phyloP scores from a whole-genome alignment of 768 basidiomycete genomes.

The Lactarius vividus region DNA sequence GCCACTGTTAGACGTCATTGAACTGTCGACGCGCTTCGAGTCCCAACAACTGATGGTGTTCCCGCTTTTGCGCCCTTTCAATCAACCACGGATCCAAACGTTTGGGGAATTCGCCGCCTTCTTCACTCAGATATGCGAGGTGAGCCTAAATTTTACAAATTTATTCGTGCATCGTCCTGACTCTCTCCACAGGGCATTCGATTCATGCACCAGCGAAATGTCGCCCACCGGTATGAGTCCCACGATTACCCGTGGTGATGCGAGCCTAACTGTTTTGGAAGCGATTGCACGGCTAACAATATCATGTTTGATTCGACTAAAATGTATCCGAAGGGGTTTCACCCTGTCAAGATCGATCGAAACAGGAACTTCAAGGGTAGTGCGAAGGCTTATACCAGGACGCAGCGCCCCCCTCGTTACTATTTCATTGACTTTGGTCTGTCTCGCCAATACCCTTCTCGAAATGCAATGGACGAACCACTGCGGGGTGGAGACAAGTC shows the following conservation, averaged over 20 bases:
- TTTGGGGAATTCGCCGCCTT: conserved; percentile 39
- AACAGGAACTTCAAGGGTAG: conserved; percentile 29
- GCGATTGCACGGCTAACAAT: conserved; percentile 25
- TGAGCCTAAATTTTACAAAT: conserved; percentile 1
- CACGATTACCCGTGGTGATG: too few species aligned
- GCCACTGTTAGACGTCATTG: conserved; percentile 30
- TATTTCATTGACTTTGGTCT: conserved; percentile 34
- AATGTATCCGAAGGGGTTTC: conserved; percentile 34
- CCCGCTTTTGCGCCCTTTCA: conserved; percentile 33
- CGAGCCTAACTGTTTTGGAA: background rate
- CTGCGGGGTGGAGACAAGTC: conserved; percentile 44
- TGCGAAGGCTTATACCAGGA: conserved; percentile 30
- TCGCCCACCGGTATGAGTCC: conserved; percentile 34
- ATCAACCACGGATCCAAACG: conserved; percentile 36
- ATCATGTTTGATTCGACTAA: conserved; percentile 33
- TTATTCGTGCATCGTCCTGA: background rate
- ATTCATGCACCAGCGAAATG: conserved; percentile 31
- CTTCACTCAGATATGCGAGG: conserved; percentile 38
- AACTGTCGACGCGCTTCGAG: conserved; percentile 16
- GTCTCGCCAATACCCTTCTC: conserved; percentile 31
- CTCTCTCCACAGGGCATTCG: conserved; percentile 26
- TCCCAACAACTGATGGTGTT: conserved; percentile 34
- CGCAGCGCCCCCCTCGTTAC: conserved; percentile 31
- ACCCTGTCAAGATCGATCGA: conserved; percentile 28
- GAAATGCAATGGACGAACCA: conserved; percentile 32